Evolutionary conservation across 1,284 basidiomycete genomes (phyloP), one percentile per base, ranked within the genome.

Genomic region (Trametes hirsuta): DNA sequence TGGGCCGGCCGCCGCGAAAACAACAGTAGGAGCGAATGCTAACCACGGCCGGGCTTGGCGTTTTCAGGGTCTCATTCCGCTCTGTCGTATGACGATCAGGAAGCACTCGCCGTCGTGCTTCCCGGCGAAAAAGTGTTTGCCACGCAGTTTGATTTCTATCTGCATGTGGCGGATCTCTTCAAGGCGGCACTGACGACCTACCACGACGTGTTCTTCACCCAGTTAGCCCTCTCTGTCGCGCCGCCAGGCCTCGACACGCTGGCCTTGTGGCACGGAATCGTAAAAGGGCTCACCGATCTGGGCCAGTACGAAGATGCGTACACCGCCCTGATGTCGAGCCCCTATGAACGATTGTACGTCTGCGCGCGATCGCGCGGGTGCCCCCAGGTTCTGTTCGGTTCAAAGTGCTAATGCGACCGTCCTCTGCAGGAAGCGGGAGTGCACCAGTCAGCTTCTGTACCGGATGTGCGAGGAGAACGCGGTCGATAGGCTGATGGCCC

Each of bases 391-490:
- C 50, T 37, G 22, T 49, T 42, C 52, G 45, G 34, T 53, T 21
- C 35, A 48, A 42, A 30, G 18, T 40, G 49, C 53, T 68, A 40
- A 66, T 49, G 18, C 18, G 41, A 34, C 39, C 21, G 47, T 21
- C 24, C 42, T 24, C 34, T 37, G 2, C 73, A 96, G 94, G 70
- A 90, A 89, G 77, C 83, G 85, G 44, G 93, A 96, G 64, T 90
- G 86, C 68, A 83, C 93, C 34, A 85, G 87, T 51, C 88, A 91
- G 57, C 79, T 98, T 52, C 88, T 95, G 58, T 91, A 95, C 67
- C 86, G 86, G 65, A 98, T 99, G 92, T 98, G 97, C 74, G 95
- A 98, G 74, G 86, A 91, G 52, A 85, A 91, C 67, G 86, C 92
- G 55, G 85, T 95, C 22, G 88, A 91, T 56, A 82, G 83, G 58